Percentiles rank a stretch among this genome's conserved stretches.
These are phyloP conservation scores for Fraxinus americana DNA, from an alignment of 257 asterid genomes.

Conservation along the genomic window DNA sequence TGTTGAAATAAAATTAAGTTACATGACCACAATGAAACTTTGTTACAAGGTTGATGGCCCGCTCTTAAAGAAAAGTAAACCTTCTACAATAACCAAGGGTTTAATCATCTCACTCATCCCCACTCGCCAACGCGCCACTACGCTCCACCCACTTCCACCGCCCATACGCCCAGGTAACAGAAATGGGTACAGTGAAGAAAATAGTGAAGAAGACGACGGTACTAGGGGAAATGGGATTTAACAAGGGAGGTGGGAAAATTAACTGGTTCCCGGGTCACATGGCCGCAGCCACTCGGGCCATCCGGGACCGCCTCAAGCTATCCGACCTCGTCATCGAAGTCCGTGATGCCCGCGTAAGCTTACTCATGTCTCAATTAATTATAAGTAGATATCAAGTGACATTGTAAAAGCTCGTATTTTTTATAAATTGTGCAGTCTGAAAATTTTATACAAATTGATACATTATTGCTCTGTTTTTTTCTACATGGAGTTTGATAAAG, in stretches of 20 bases:
- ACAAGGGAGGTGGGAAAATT: conserved; percentile 74
- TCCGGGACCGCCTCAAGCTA: conserved; percentile 83
- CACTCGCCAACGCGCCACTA: not conserved
- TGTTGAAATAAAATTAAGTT: too few relatives aligned
- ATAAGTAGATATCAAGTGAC: not conserved
- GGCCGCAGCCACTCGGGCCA: conserved; percentile 98
- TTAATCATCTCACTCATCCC: conserved; percentile 2
- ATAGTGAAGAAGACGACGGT: conserved; percentile 46
- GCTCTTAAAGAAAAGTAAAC: too few relatives aligned
- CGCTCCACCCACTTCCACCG: not conserved
- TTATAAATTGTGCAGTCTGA: not conserved
- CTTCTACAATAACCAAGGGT: conserved; percentile 4
- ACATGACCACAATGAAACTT: too few relatives aligned
- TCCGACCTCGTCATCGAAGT: conserved; percentile 91
- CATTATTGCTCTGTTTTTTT: not conserved
- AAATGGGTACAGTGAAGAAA: conserved; percentile 49
- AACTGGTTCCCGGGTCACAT: conserved; percentile 99
- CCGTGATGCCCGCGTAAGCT: conserved; percentile 83
- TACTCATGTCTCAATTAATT: not conserved
- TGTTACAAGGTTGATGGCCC: too few relatives aligned
- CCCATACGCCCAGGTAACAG: not conserved
- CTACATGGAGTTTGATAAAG: not conserved
- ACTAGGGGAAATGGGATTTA: conserved; percentile 77
- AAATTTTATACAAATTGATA: not conserved
- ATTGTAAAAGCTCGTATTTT: not conserved